These are phyloP conservation scores for Populus alba DNA, from an alignment of 345 rosid genomes.

Conservation along the genomic window DNA sequence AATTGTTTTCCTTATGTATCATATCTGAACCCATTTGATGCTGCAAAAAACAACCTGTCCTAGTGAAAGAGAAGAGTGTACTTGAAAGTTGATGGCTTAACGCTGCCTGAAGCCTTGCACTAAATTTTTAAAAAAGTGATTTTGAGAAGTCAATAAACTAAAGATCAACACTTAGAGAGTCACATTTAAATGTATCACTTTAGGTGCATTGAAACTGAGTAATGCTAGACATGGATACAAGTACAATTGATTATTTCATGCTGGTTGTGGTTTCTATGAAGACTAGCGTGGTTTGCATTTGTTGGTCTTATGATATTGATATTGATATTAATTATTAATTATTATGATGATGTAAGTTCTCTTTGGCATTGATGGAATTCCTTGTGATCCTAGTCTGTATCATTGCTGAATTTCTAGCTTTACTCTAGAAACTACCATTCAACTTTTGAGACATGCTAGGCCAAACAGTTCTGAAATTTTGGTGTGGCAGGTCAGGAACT, in stretches of 20 bases:
- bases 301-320: background rate
- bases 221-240: background rate
- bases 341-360: background rate
- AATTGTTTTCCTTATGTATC: too few species aligned
- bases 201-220: too few species aligned
- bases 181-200: background rate
- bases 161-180: background rate
- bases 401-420: background rate
- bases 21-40: too few species aligned
- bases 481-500: constrained; percentile 29
- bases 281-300: background rate
- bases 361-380: background rate
- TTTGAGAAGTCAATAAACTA: background rate
- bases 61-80: background rate
- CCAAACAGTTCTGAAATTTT: background rate
- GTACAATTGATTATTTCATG: background rate
- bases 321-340: background rate
- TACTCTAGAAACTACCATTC: background rate
- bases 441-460: background rate
- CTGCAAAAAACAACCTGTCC: background rate
- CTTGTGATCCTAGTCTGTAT: background rate
- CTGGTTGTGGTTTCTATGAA: background rate
- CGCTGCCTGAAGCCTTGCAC: background rate
- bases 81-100: background rate
- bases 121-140: too few species aligned